These are phyloP conservation scores for Crithidia bombi DNA, from an alignment of 208 protist species.

Conservation along the genomic window DNA sequence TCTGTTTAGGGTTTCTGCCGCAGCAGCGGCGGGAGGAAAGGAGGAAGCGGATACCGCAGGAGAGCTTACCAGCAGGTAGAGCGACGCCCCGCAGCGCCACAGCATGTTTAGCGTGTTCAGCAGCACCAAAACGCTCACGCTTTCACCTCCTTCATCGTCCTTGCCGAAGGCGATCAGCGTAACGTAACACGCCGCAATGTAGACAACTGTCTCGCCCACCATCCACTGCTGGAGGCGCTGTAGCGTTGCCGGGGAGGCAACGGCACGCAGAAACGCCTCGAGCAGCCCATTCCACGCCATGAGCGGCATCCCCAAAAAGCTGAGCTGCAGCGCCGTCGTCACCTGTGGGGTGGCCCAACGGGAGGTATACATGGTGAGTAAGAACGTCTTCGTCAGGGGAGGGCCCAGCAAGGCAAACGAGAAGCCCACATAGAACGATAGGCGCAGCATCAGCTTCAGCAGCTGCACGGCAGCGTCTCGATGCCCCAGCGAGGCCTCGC, in stretches of 20 bases:
- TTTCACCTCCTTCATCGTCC: conserved; percentile 19
- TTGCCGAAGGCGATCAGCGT: conserved; percentile 26
- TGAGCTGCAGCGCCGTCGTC: conserved; percentile 75
- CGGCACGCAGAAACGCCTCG: conserved; percentile 82
- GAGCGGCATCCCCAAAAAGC: conserved; percentile 76
- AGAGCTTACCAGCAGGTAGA: conserved; percentile 41
- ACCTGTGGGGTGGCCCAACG: conserved; percentile 73
- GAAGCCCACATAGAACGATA: conserved; percentile 74
- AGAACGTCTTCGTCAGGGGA: conserved; percentile 50
- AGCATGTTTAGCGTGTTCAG: conserved; percentile 56
- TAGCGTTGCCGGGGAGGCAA: conserved; percentile 47
- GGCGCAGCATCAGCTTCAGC: conserved; percentile 76
- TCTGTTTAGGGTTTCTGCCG: background rate
- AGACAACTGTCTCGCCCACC: conserved; percentile 55
- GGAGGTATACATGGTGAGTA: conserved; percentile 74
- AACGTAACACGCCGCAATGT: conserved; percentile 59
- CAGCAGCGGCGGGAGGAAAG: background rate
- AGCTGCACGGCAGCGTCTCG: conserved; percentile 42
- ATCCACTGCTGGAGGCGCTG: conserved; percentile 53
- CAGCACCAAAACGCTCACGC: conserved; percentile 44
- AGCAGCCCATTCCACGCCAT: conserved; percentile 88
- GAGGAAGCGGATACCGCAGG: background rate
- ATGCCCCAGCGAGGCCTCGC: conserved; percentile 46
- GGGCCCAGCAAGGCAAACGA: conserved; percentile 76
- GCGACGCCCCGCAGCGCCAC: conserved; percentile 39